These are phyloP conservation scores for Annona cherimola DNA, from an alignment of 164 flowering plant species.

Conservation along the genomic window DNA sequence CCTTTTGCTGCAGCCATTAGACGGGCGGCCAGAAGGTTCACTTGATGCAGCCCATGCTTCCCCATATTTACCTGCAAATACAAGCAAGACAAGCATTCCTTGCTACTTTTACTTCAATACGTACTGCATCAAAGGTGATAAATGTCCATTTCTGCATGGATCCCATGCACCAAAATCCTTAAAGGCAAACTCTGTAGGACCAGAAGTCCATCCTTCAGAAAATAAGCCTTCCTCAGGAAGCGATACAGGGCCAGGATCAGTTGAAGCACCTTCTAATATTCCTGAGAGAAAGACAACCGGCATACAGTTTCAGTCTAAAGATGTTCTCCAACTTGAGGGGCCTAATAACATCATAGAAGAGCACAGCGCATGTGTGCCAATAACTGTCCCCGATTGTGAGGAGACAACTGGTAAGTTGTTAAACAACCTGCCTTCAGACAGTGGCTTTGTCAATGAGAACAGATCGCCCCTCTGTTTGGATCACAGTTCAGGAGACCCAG, in stretches of 20 bases:
- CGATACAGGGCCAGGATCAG: constrained; percentile 14
- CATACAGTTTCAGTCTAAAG: constrained; percentile 13
- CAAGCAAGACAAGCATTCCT: constrained; percentile 45
- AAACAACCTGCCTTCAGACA: constrained; percentile 9
- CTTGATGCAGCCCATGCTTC: constrained; percentile 23
- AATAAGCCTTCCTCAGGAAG: constrained; percentile 22
- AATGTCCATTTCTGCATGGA: constrained; percentile 56
- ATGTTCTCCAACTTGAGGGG: constrained; percentile 11
- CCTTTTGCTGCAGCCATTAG: constrained; percentile 53
- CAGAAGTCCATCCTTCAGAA: constrained; percentile 21
- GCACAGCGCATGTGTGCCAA: constrained; percentile 22
- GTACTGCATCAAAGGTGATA: constrained; percentile 64
- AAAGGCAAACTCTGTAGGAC: constrained; percentile 18
- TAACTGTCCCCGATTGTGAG: constrained; percentile 24
- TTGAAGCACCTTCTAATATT: constrained; percentile 15
- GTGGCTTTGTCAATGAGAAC: background rate
- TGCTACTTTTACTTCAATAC: constrained; percentile 62
- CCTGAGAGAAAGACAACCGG: constrained; percentile 12
- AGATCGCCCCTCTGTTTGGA: constrained; percentile 9
- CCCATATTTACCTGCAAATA: constrained; percentile 21
- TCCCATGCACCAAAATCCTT: constrained; percentile 18
- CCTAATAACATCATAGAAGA: constrained; percentile 10
- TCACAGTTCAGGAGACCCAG: constrained; percentile 36
- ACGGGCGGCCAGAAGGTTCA: constrained; percentile 30
- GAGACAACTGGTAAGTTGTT: constrained; percentile 20